Evolutionary conservation across 345 rosid species (phyloP).

Genomic region (Hypericum perforatum): DNA sequence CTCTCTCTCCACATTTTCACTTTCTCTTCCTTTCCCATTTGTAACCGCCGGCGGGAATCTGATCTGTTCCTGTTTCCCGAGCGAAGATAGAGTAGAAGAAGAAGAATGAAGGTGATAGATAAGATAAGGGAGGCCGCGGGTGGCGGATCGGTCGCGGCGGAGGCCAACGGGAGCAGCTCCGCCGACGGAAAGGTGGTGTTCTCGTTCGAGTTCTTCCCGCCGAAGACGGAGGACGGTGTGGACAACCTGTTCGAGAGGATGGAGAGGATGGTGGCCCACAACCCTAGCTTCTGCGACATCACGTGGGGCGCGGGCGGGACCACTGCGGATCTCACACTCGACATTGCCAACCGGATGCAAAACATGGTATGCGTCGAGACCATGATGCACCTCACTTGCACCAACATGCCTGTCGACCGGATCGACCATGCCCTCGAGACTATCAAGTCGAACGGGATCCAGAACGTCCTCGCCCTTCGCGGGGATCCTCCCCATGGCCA

Average conservation of each 20-base stretch:
- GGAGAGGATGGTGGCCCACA: conserved; percentile 89
- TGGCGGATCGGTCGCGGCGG: conserved; percentile 9
- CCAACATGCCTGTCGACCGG: conserved; percentile 94
- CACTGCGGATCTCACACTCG: conserved; percentile 89
- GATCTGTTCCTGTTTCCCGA: too few relatives aligned
- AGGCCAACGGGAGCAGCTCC: conserved; percentile 3
- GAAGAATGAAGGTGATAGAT: conserved; percentile 77
- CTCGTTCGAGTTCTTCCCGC: conserved; percentile 99
- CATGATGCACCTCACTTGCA: conserved; percentile 99
- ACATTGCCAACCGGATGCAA: conserved; percentile 95
- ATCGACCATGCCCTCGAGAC: conserved; percentile 80
- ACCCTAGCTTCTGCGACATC: conserved; percentile 90
- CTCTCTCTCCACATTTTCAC: too few relatives aligned
- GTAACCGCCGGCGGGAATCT: too few relatives aligned
- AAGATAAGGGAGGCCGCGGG: conserved; percentile 40
- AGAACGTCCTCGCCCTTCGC: conserved; percentile 93
- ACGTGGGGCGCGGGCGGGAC: conserved; percentile 99
- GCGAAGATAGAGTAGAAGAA: too few relatives aligned
- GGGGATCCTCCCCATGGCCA: conserved; percentile 98
- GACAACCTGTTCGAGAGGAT: conserved; percentile 93
- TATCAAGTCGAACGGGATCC: conserved; percentile 83
- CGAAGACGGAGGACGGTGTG: conserved; percentile 94
- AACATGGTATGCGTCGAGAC: conserved; percentile 91
- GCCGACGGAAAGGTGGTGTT: conserved; percentile 39
- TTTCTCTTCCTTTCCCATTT: too few relatives aligned